Base-by-base conservation (phyloP, 352 stramenopile genomes). In the Vaucheria bursata region DNA sequence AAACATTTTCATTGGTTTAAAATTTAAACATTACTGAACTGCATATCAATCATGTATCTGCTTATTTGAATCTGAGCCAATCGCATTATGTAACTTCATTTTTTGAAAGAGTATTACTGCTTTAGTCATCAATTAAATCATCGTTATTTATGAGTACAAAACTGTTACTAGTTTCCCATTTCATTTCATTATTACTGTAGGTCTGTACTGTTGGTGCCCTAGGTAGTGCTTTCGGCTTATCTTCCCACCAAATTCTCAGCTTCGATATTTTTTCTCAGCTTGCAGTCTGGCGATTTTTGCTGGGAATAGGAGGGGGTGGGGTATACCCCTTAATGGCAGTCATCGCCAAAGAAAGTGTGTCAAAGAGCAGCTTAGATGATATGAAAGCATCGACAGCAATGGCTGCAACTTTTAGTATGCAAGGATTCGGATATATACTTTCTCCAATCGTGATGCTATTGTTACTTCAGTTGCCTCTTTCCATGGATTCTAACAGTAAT, bases 231-330 rank as follows among this genome's bases (percentile, higher is more conserved):
- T 38, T 80, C 1, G 33, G 77, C 29, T 79, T 72, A 8, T 81
- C 75, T 35, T 50, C 73, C 8, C 7, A 4, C 31, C 45, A 12
- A 0, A 4, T 59, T 1, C 18, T 66, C 1, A 72, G 69, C 31
- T 33, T 0, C 3, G 52, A 71, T 52, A 81, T 82, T 18, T 78
- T 64, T 50, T 8, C 36, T 8, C 77, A 82, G 38, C 71, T 82
- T 29, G 33, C 77, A 7, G 59, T 36, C 45, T 82, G 77, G 77
- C 45, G 77, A 29, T 40, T 82, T 33, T 66, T 82, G 35, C 50
- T 82, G 18, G 77, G 77, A 7, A 45, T 78, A 31, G 77, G 77
- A 5, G 77, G 59, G 7, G 77, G 77, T 71, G 77, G 77, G 33
- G 77, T 69, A 34, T 69, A 69, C 59, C 59, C 59, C 5, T 29